Percentiles rank a stretch among this genome's conserved stretches.
phyloP scores from a whole-genome alignment of 371 early-diverging fungal genomes.

The Actinomucor elegans region DNA sequence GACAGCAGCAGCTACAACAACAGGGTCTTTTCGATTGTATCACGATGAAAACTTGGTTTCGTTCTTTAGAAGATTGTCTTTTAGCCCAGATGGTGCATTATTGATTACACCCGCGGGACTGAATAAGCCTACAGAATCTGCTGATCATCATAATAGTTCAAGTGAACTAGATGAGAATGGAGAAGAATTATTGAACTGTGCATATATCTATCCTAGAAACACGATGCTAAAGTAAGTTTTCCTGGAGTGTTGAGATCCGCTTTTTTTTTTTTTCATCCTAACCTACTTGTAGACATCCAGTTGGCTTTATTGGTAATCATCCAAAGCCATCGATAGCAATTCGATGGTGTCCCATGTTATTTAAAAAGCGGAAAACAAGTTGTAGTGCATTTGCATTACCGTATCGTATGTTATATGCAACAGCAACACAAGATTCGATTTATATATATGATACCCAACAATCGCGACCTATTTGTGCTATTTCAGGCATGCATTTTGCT shows the following conservation, averaged over 20 bases:
- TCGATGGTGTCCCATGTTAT: slow-evolving; percentile 69
- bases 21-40: slow-evolving; percentile 56
- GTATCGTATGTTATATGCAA: slow-evolving; percentile 83
- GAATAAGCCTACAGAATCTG: slow-evolving; percentile 25
- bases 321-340: slow-evolving; percentile 81
- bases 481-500: slow-evolving; percentile 87
- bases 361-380: slow-evolving; percentile 38
- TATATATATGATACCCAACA: slow-evolving; percentile 88
- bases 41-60: slow-evolving; percentile 89
- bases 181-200: slow-evolving; percentile 35
- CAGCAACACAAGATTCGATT: slow-evolving; percentile 84
- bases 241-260: too few species aligned
- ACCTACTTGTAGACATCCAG: slow-evolving; percentile 69
- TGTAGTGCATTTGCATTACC: slow-evolving; percentile 52
- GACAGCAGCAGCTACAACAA: background rate
- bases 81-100: slow-evolving; percentile 90
- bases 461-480: slow-evolving; percentile 65
- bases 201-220: slow-evolving; percentile 43
- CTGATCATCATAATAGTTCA: background rate
- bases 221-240: slow-evolving; percentile 26
- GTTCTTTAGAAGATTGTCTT: slow-evolving; percentile 88
- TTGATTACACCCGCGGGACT: slow-evolving; percentile 86
- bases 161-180: slow-evolving; percentile 12
- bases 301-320: slow-evolving; percentile 69
- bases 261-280: too few species aligned